phyloP scores from a whole-genome alignment of 805 yeast species.

The Candida insectorum region DNA sequence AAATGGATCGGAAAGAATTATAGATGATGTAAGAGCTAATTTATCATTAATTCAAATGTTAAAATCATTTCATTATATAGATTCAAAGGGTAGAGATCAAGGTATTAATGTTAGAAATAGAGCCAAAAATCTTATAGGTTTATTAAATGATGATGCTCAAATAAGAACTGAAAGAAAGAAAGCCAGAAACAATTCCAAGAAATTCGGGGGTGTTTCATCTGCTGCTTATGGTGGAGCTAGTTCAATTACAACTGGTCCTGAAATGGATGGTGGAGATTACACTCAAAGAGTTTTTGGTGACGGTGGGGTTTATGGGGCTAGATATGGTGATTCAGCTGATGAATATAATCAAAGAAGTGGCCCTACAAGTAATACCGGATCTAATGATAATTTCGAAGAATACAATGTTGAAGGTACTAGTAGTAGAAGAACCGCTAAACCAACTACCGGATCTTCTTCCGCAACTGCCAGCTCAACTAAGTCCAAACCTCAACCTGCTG shows the following conservation, averaged over 20 bases:
- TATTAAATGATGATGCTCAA: constrained; percentile 71
- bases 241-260: constrained; percentile 31
- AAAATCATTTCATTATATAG: constrained; percentile 90
- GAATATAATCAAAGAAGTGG: constrained; percentile 22
- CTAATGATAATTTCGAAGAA: constrained; percentile 51
- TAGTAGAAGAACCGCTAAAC: constrained; percentile 22
- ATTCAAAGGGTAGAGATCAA: constrained; percentile 91
- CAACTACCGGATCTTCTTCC: constrained; percentile 36
- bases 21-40: constrained; percentile 90
- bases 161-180: constrained; percentile 84
- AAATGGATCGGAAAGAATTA: constrained; percentile 91
- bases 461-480: constrained; percentile 28
- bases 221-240: constrained; percentile 51
- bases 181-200: constrained; percentile 81
- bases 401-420: constrained; percentile 44
- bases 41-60: constrained; percentile 79
- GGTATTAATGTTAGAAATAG: constrained; percentile 94
- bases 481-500: constrained; percentile 28
- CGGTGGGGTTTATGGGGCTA: constrained; percentile 66
- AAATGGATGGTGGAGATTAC: constrained; percentile 49
- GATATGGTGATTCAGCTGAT: constrained; percentile 57
- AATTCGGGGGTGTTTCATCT: constrained; percentile 73
- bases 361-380: constrained; percentile 29
- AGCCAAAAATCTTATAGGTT: constrained; percentile 67
- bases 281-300: constrained; percentile 61